These are phyloP conservation scores for Kwoniella botswanensis DNA, from an alignment of 768 basidiomycete genomes.

Conservation along the genomic window DNA sequence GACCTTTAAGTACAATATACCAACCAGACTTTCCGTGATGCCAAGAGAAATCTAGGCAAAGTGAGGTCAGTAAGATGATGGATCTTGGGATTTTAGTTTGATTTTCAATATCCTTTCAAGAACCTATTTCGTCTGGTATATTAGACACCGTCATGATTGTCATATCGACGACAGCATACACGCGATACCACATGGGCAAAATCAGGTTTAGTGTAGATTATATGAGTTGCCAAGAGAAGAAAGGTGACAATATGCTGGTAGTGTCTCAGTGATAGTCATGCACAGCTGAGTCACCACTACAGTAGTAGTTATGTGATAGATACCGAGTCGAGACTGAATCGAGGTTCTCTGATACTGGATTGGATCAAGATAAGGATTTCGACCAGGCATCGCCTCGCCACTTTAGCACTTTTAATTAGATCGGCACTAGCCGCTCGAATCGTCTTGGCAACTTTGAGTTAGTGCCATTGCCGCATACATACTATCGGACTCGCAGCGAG, in stretches of 20 bases:
- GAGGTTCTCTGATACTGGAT: not conserved
- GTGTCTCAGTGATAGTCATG: constrained; percentile 4
- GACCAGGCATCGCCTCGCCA: constrained; percentile 9
- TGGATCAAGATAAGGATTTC: constrained; percentile 14
- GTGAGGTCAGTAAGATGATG: not conserved
- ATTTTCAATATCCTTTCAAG: constrained; percentile 10
- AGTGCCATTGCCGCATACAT: constrained; percentile 6
- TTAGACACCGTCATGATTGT: constrained; percentile 6
- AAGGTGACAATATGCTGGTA: not conserved
- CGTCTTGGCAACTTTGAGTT: constrained; percentile 8
- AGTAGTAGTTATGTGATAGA: not conserved
- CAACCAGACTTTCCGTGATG: not conserved
- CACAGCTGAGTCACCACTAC: not conserved
- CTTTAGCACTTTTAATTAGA: not conserved
- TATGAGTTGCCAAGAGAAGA: constrained; percentile 4
- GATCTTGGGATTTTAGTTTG: not conserved
- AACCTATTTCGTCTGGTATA: not conserved
- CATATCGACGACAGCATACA: constrained; percentile 1
- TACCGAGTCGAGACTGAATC: not conserved
- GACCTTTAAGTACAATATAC: not conserved
- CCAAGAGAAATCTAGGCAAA: constrained; percentile 11
- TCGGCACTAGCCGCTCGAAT: constrained; percentile 8
- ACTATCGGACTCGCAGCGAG: not conserved
- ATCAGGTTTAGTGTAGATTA: not conserved
- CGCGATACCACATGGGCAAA: not conserved